Evolutionary conservation across 225 moss, liverwort and hornwort genomes (phyloP), one percentile per base, ranked within the genome.

Genomic region (Bryum argenteum): DNA sequence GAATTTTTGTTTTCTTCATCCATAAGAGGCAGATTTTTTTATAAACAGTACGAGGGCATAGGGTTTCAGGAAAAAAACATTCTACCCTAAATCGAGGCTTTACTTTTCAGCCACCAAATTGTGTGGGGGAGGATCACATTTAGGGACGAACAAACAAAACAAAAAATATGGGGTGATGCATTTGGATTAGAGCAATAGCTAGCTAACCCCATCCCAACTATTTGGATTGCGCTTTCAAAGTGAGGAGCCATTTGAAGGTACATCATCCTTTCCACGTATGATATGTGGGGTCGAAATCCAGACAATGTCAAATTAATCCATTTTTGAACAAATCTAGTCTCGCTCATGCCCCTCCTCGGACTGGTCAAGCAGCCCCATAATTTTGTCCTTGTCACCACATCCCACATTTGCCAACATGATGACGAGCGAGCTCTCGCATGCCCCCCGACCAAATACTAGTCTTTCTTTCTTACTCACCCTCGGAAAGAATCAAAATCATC

Each of bases 251-350:
- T 58, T 39, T 23, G 12, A 10, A 67, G 60, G 14, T 22, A 1
- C 2, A 14, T 16, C 2, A 14, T 16, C 11, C 17, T 17, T 69
- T 65, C 65, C 21, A 38, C n/a, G 0, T 18, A 39, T n/a, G n/a
- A n/a, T 22, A 22, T 24, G 39, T 16, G 0, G 13, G 20, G 39
- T n/a, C 37, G 16, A 33, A 38, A 63, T 12, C 0, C 21, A 45
- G 75, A 54, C 40, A 8, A 45, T 69, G 61, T 63, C 75, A 69
- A 44, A 45, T n/a, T 11, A n/a, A n/a, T n/a, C n/a, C 3, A 5
- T 26, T 15, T 57, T 38, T 0, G 18, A 77, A 40, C 63, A 70
- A 70, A 63, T 76, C 63, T 13, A 4, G 10, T 8, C 14, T 0
- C 4, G 24, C 56, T 63, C 70, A 63, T 70, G 70, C 38, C 10